Evolutionary conservation across 192 early-diverging fungal genomes (phyloP).

Genomic region (Dimargaris cristalligena): DNA sequence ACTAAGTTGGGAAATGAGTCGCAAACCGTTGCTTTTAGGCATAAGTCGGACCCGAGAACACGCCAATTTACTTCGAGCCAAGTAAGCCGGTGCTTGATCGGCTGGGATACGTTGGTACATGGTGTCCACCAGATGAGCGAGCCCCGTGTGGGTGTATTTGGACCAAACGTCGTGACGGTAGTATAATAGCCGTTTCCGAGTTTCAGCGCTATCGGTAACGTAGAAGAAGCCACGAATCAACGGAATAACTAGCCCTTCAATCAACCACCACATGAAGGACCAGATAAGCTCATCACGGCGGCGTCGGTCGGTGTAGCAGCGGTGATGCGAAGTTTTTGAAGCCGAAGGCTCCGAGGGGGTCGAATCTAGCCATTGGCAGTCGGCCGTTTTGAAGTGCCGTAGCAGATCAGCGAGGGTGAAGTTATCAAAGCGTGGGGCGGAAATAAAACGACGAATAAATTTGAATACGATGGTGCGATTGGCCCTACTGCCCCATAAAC

Average conservation of each 20-base stretch:
- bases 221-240: slow-evolving; percentile 1
- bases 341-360: neutral
- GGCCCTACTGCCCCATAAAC: neutral
- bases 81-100: neutral
- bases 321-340: neutral
- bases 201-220: slow-evolving; percentile 5
- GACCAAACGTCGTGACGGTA: slow-evolving; percentile 5
- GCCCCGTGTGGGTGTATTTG: neutral
- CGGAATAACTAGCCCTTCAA: slow-evolving; percentile 9
- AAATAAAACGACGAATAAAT: slow-evolving; percentile 6
- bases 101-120: neutral
- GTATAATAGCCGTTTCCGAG: slow-evolving; percentile 7
- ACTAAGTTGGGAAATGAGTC: slow-evolving; percentile 62
- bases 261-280: slow-evolving; percentile 8
- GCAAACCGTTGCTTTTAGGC: slow-evolving; percentile 57
- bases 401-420: slow-evolving; percentile 1
- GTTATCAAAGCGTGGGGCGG: neutral
- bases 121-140: neutral
- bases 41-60: slow-evolving; percentile 61
- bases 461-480: neutral
- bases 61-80: slow-evolving; percentile 15
- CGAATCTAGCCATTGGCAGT: neutral
- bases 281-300: neutral
- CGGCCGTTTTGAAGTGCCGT: neutral
- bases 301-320: neutral